phyloP scores from a whole-genome alignment of 805 yeast species.

The Pichia heedii region DNA sequence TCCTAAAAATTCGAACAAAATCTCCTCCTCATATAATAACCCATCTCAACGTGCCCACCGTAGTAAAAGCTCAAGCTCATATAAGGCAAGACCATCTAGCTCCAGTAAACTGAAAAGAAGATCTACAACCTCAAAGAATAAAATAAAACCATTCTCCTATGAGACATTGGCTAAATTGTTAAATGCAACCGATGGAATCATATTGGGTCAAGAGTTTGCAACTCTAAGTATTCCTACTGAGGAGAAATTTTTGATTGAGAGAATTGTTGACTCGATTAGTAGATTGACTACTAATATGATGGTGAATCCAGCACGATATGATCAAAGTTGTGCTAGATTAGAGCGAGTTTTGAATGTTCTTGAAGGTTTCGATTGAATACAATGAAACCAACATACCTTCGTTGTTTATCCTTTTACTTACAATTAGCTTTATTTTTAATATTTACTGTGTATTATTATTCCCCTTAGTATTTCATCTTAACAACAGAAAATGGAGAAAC shows the following conservation, averaged over 20 bases:
- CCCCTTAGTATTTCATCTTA: no score
- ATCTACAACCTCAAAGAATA: slow-evolving; percentile 10
- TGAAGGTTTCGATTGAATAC: slow-evolving; percentile 57
- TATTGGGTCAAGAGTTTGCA: slow-evolving; percentile 63
- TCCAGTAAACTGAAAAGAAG: slow-evolving; percentile 10
- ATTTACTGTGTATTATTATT: neutral
- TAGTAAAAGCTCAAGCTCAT: slow-evolving; percentile 2
- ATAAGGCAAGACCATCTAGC: slow-evolving; percentile 7
- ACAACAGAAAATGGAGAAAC: no score
- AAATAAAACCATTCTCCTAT: slow-evolving; percentile 27
- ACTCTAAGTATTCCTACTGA: slow-evolving; percentile 63
- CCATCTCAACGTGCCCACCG: neutral
- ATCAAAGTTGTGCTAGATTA: slow-evolving; percentile 70
- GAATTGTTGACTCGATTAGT: slow-evolving; percentile 76
- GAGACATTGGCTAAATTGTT: slow-evolving; percentile 41
- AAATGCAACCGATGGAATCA: slow-evolving; percentile 52
- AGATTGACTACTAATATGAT: slow-evolving; percentile 88
- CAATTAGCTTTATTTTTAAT: neutral
- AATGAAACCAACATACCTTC: no score
- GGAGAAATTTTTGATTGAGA: slow-evolving; percentile 73
- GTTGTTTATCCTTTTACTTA: neutral
- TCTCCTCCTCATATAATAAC: neutral
- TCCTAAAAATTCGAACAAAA: neutral
- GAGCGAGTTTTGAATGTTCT: slow-evolving; percentile 76
- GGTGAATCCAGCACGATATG: slow-evolving; percentile 68